A percentile compares a stretch with the other conserved stretches of the same genome.
Evolutionary conservation across 129 eudicot genomes (phyloP).

Genomic region (Helianthus tuberosus): DNA sequence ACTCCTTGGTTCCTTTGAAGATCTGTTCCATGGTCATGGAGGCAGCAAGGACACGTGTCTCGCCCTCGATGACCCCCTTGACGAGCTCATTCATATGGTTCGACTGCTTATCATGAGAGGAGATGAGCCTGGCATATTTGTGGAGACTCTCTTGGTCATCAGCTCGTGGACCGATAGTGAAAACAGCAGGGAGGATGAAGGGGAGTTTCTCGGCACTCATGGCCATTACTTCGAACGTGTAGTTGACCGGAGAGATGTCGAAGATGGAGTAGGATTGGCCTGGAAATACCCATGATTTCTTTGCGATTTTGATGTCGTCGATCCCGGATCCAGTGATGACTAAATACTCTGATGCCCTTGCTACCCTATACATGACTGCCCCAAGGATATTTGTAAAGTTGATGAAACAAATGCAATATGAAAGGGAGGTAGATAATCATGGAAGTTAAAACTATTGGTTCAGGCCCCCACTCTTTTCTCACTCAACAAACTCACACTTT

Average conservation of each 20-base stretch:
- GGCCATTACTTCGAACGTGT: slow-evolving; percentile 68
- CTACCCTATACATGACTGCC: slow-evolving; percentile 46
- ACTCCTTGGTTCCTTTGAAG: slow-evolving; percentile 58
- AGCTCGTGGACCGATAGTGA: slow-evolving; percentile 58
- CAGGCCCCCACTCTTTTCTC: too few relatives aligned
- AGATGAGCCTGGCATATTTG: slow-evolving; percentile 64
- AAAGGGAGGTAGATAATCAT: too few relatives aligned
- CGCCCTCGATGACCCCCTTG: slow-evolving; percentile 68
- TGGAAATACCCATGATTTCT: slow-evolving; percentile 65
- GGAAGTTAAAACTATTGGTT: too few relatives aligned
- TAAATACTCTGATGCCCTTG: slow-evolving; percentile 62
- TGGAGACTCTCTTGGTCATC: slow-evolving; percentile 46
- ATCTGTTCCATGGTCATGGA: slow-evolving; percentile 79
- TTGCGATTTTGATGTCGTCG: slow-evolving; percentile 49
- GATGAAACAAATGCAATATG: too few relatives aligned
- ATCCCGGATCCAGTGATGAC: slow-evolving; percentile 57
- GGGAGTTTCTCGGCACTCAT: slow-evolving; percentile 80
- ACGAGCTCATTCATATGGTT: slow-evolving; percentile 62
- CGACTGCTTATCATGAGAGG: slow-evolving; percentile 58
- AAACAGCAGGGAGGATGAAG: slow-evolving; percentile 63
- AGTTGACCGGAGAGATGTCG: slow-evolving; percentile 67
- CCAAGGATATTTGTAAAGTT: not conserved
- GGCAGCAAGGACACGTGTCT: slow-evolving; percentile 69
- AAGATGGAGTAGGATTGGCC: slow-evolving; percentile 53
- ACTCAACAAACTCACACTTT: too few relatives aligned